These are phyloP conservation scores for Sclerotinia spermophila DNA, from an alignment of 2,329 filamentous ascomycete genomes.

Conservation along the genomic window DNA sequence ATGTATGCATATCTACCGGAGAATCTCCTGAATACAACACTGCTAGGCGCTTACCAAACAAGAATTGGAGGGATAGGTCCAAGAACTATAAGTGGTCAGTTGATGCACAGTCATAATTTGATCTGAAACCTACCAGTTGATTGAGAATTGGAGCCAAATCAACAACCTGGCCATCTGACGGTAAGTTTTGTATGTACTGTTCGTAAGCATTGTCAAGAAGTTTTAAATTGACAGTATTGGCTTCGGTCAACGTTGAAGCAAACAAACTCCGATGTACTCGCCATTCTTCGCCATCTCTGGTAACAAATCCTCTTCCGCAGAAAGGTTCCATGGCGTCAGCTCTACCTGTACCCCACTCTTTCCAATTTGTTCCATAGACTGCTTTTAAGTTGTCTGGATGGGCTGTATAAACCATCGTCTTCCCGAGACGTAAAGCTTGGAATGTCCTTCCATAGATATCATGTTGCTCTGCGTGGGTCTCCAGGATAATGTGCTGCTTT, in stretches of 20 bases:
- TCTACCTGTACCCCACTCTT: constrained; percentile 5
- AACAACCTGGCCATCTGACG: not conserved
- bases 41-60: not conserved
- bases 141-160: constrained; percentile 1
- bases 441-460: constrained; percentile 1
- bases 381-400: constrained; percentile 10
- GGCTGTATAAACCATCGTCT: not conserved
- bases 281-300: constrained; percentile 14
- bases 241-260: constrained; percentile 3
- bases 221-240: not conserved
- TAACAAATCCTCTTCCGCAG: constrained; percentile 13
- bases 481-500: not conserved
- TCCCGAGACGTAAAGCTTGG: not conserved
- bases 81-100: not conserved
- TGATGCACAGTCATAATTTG: too few species aligned
- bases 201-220: not conserved
- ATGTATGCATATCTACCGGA: not conserved
- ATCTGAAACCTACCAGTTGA: not conserved
- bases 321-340: constrained; percentile 1
- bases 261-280: not conserved
- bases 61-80: constrained; percentile 10
- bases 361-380: not conserved
- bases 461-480: not conserved
- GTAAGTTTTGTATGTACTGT: not conserved
- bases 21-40: not conserved